Evolutionary conservation across 2,329 filamentous ascomycete species (phyloP).

Genomic region (Cytospora leucostoma): DNA sequence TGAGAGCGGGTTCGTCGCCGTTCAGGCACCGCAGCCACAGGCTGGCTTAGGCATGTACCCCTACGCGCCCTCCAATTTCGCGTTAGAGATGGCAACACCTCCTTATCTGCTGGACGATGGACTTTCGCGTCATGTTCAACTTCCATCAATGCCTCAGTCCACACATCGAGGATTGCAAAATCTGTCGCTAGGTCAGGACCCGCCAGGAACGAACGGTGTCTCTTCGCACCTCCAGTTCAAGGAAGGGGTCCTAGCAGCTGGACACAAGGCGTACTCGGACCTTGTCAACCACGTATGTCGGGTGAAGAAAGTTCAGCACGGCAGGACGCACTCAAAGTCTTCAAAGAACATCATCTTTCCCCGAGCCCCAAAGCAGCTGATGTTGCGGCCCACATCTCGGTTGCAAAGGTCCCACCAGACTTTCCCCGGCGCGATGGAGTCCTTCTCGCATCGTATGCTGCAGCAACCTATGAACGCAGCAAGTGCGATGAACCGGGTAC

Average conservation of each 20-base stretch:
- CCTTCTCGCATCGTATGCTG: constrained; percentile 14
- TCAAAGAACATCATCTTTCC: constrained; percentile 58
- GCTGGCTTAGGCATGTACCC: constrained; percentile 29
- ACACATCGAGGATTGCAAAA: constrained; percentile 33
- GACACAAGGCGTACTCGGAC: constrained; percentile 73
- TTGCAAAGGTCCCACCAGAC: constrained; percentile 26
- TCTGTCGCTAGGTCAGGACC: constrained; percentile 31
- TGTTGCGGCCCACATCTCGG: constrained; percentile 19
- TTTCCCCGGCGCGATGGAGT: constrained; percentile 23
- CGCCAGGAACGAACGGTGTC: constrained; percentile 30
- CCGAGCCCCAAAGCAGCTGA: constrained; percentile 47
- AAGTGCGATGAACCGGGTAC: constrained; percentile 20
- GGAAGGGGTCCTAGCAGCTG: constrained; percentile 68
- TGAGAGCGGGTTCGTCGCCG: constrained; percentile 37
- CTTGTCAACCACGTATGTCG: constrained; percentile 66
- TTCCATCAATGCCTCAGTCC: constrained; percentile 31
- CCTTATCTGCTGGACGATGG: constrained; percentile 35
- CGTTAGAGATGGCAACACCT: constrained; percentile 33
- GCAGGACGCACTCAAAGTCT: constrained; percentile 41
- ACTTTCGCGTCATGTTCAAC: constrained; percentile 32
- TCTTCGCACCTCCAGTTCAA: constrained; percentile 53
- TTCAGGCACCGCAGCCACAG: constrained; percentile 35
- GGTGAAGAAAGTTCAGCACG: constrained; percentile 51
- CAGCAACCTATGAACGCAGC: constrained; percentile 13
- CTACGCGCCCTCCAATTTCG: constrained; percentile 31